Base-by-base conservation (phyloP, 441 rosid genomes). In the Gossypium gossypioides region DNA sequence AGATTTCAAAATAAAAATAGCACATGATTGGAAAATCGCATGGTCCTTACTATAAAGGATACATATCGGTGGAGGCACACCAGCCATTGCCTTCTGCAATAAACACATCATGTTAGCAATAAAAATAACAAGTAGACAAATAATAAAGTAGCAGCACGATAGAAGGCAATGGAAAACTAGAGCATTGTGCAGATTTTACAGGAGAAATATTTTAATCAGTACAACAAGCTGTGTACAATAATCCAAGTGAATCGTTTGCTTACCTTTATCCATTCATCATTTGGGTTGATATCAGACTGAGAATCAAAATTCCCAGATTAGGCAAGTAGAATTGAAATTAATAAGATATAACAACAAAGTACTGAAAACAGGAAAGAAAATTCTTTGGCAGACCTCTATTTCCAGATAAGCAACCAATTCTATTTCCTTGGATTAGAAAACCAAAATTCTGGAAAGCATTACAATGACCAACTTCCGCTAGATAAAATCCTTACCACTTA, bases 231-330 rank as follows among this genome's bases (percentile, higher is more conserved):
- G 44, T 61, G 59, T 27, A 9, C 16, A 54, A 18, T 58, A 73
- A 22, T 69, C 64, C 51, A 55, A 72, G 68, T 40, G 51, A 74
- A 69, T 68, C 22, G 34, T 32, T 74, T 69, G 42, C 99, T 89
- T 91, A 95, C 99, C 85, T 89, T 92, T 68, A 86, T 76, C 99
- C 99, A 95, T 81, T 95, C 98, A 61, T 95, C 95, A 84, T 84
- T 89, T 74, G 99, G 97, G 80, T 85, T 92, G 84, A 89, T 79
- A 73, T 95, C 95, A 82, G 88, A 81, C 98, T 95, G 89, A 57
- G 69, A 76, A 79, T 71, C n/a, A 22, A 68, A 72, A 83, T 80
- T 71, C 34, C 54, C 64, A 76, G 55, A 67, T 32, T 66, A 73
- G 80, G 78, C 75, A 69, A 58, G 69, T 18, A 25, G 46, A 72